Evolutionary conservation across 768 basidiomycete genomes (phyloP).

Genomic region (Lactifluus rugatus): DNA sequence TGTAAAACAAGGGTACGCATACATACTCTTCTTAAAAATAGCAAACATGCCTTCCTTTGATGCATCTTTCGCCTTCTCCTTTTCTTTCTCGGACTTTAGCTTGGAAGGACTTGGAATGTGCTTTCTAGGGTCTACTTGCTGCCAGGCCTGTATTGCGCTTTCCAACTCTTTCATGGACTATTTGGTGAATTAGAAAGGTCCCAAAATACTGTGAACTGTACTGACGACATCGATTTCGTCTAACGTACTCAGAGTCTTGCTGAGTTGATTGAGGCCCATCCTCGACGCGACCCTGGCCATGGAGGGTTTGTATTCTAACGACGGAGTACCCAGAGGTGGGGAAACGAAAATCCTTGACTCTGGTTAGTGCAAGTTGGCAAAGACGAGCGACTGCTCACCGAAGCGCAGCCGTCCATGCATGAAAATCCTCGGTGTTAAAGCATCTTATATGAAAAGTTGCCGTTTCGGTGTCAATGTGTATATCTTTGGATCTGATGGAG

Average conservation of each 20-base stretch:
- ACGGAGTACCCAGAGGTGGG: conserved; percentile 30
- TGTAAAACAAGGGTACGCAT: not conserved
- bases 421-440: conserved; percentile 58
- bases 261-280: conserved; percentile 34
- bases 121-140: conserved; percentile 32
- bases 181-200: not conserved
- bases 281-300: conserved; percentile 30
- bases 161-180: conserved; percentile 57
- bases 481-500: conserved; percentile 61
- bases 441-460: conserved; percentile 81
- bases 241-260: conserved; percentile 40
- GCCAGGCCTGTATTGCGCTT: conserved; percentile 36
- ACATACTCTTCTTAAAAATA: conserved; percentile 20
- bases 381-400: conserved; percentile 35
- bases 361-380: not conserved
- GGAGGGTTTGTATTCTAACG: conserved; percentile 29
- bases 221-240: conserved; percentile 62
- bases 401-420: conserved; percentile 64
- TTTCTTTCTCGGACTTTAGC: conserved; percentile 39
- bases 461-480: conserved; percentile 66
- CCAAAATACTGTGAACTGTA: conserved; percentile 12
- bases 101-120: conserved; percentile 23
- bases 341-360: conserved; percentile 51
- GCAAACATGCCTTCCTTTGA: conserved; percentile 43
- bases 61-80: conserved; percentile 46